phyloP scores from a whole-genome alignment of 345 rosid genomes.

The Eutrema heterophyllum region DNA sequence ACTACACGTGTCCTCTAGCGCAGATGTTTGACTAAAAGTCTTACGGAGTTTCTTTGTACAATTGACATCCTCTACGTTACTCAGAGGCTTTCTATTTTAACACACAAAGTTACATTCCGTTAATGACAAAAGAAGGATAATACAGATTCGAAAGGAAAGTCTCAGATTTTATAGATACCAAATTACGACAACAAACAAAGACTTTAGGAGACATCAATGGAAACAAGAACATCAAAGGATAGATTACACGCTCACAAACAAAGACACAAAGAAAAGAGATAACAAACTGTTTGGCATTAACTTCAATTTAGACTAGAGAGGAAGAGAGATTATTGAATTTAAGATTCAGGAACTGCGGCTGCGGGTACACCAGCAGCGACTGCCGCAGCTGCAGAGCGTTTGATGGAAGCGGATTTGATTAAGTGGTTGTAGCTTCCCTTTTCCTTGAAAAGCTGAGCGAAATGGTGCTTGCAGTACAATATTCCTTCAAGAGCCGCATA shows the following conservation, averaged over 20 bases:
- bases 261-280: neutral
- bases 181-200: conserved; percentile 4
- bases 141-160: neutral
- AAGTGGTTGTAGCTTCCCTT: conserved; percentile 98
- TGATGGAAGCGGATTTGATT: conserved; percentile 77
- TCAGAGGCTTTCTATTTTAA: neutral
- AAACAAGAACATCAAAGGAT: conserved; percentile 12
- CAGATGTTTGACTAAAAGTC: conserved; percentile 12
- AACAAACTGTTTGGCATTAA: conserved; percentile 20
- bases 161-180: conserved; percentile 3
- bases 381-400: conserved; percentile 63
- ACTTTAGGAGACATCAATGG: conserved; percentile 6
- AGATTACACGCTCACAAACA: conserved; percentile 30
- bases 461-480: conserved; percentile 83
- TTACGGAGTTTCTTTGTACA: neutral
- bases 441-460: conserved; percentile 86
- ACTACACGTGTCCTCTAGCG: neutral
- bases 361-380: conserved; percentile 54
- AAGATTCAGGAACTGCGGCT: conserved; percentile 34
- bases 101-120: neutral
- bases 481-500: conserved; percentile 78
- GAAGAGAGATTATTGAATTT: conserved; percentile 15
- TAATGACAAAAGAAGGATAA: neutral
- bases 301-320: conserved; percentile 17
- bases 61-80: neutral